These are phyloP conservation scores for Sarocladium oryzae DNA, from an alignment of 2,329 filamentous ascomycete genomes.

Conservation along the genomic window DNA sequence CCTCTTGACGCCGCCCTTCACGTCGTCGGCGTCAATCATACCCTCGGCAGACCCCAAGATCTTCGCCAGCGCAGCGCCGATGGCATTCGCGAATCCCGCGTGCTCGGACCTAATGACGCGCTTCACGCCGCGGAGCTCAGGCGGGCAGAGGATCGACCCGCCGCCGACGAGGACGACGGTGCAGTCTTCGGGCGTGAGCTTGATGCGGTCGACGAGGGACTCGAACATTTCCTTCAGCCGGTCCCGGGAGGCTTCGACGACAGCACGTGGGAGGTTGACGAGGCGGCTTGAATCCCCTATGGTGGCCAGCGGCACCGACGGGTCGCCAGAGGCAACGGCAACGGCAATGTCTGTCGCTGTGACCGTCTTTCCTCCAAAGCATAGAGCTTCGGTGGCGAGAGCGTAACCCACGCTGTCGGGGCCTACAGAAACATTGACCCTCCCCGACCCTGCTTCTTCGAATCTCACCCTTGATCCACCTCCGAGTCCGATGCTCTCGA, in stretches of 20 bases:
- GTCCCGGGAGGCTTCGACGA: constrained; percentile 8
- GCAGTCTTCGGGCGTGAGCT: constrained; percentile 15
- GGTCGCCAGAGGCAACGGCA: neutral
- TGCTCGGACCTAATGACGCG: constrained; percentile 15
- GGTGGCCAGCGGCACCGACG: no score
- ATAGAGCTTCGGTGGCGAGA: constrained; percentile 14
- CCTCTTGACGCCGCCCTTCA: constrained; percentile 10
- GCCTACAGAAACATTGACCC: constrained; percentile 21
- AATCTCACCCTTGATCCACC: constrained; percentile 12
- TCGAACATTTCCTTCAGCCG: constrained; percentile 17
- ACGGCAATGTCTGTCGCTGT: constrained; percentile 20
- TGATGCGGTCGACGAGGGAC: constrained; percentile 17
- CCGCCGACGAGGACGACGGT: constrained; percentile 19
- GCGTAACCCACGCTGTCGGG: constrained; percentile 21
- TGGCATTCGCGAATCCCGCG: constrained; percentile 17
- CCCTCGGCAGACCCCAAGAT: constrained; percentile 15
- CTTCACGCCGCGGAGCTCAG: constrained; percentile 14
- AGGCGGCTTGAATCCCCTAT: no score
- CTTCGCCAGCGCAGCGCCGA: constrained; percentile 18
- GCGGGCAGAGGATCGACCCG: constrained; percentile 14
- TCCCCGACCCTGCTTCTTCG: neutral
- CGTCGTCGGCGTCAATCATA: constrained; percentile 16
- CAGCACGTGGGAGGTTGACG: neutral
- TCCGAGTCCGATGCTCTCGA: constrained; percentile 18
- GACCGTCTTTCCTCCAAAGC: constrained; percentile 16